Percentiles rank a stretch among this genome's conserved stretches.
Conservation (phyloP, 1,284 basidiomycete genomes). For the Cystobasidiaceae sp. region DNA sequence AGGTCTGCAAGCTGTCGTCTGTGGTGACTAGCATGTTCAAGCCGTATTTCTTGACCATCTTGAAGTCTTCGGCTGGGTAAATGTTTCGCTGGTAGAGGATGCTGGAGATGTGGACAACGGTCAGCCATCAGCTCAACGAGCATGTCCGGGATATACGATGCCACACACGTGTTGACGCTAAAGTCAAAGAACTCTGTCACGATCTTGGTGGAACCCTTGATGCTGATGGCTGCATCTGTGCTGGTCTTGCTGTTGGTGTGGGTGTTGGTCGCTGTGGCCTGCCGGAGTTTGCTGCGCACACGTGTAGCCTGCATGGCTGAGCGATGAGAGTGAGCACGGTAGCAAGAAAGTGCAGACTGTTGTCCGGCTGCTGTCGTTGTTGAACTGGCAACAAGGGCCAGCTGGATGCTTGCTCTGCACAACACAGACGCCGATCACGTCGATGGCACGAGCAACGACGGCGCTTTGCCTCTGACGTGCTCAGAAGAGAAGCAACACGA, state of each 20-base stretch:
- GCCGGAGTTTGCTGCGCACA: conserved; percentile 2
- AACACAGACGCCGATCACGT: neutral
- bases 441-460: neutral
- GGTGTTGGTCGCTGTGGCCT: conserved; percentile 2
- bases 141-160: conserved; percentile 55
- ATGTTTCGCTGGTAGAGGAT: conserved; percentile 96
- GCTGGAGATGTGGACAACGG: conserved; percentile 48
- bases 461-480: neutral
- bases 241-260: conserved; percentile 37
- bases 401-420: neutral
- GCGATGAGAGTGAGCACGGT: neutral
- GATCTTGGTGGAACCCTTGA: conserved; percentile 91
- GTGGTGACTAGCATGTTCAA: conserved; percentile 91
- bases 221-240: conserved; percentile 61
- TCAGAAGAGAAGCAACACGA: no score
- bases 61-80: conserved; percentile 97
- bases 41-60: conserved; percentile 98
- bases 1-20: conserved; percentile 85
- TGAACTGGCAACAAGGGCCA: neutral
- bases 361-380: neutral
- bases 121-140: neutral
- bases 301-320: conserved; percentile 19
- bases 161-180: conserved; percentile 77
- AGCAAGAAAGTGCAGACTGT: neutral
- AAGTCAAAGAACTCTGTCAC: conserved; percentile 99